Evolutionary conservation across 2,329 filamentous ascomycete species (phyloP).

Genomic region (Blastomyces parvus): DNA sequence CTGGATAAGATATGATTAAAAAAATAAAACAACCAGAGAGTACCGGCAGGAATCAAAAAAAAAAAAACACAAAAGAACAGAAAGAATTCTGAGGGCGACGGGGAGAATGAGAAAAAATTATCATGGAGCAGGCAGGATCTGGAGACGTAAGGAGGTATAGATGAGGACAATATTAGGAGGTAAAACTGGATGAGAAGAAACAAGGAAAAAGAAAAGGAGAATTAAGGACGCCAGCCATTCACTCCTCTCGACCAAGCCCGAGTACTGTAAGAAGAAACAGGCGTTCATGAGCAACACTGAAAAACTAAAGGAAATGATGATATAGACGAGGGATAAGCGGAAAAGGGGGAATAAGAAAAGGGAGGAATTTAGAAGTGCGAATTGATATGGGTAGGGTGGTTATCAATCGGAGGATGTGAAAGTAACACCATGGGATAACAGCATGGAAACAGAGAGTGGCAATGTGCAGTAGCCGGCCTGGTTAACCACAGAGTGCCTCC

Average conservation of each 20-base stretch:
- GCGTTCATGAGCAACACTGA: not conserved
- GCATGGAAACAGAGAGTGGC: not conserved
- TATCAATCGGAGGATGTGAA: not conserved
- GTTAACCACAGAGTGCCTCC: not conserved
- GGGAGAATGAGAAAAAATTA: not conserved
- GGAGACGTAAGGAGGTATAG: not conserved
- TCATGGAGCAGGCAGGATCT: not conserved
- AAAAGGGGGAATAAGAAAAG: not conserved
- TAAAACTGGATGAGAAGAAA: slow-evolving; percentile 1
- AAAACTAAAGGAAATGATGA: not conserved
- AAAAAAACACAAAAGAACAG: not conserved
- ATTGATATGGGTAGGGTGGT: not conserved
- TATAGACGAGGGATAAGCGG: not conserved
- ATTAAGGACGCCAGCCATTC: not conserved
- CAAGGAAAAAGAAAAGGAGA: not conserved
- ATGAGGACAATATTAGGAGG: not conserved
- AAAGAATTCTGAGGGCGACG: not conserved
- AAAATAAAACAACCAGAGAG: not conserved
- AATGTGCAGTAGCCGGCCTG: not conserved
- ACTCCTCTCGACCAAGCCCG: not conserved
- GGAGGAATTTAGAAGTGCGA: not conserved
- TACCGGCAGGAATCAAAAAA: not conserved
- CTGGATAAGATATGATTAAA: not conserved
- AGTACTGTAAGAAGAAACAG: not conserved
- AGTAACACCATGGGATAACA: not conserved